A percentile compares a stretch with the other conserved stretches of the same genome.
Evolutionary conservation across 169 alveolate genomes (phyloP).

Genomic region (Toxoplasma gondii): DNA sequence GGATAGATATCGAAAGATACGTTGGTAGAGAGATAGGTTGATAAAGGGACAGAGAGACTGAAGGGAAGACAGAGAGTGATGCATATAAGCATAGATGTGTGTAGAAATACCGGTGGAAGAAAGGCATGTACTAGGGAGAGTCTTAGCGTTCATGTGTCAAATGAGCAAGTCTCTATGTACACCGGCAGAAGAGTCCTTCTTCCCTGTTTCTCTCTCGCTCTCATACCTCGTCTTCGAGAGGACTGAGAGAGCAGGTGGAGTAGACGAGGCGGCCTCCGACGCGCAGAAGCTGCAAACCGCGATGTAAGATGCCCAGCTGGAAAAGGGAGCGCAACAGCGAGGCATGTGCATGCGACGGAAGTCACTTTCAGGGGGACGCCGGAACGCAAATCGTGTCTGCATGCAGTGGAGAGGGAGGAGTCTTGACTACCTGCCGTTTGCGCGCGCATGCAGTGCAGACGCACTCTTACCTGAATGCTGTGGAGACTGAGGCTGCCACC

Average conservation of each 20-base stretch:
- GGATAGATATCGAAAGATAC: no score
- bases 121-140: neutral
- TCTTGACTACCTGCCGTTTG: no score
- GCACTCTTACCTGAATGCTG: conserved; percentile 56
- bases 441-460: no score
- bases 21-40: no score
- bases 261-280: conserved; percentile 87
- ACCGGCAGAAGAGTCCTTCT: neutral
- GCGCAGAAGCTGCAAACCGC: conserved; percentile 86
- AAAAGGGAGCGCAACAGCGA: neutral
- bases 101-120: neutral
- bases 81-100: neutral
- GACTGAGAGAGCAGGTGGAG: conserved; percentile 94
- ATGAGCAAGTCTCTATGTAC: neutral
- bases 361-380: neutral
- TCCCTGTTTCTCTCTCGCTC: neutral
- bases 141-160: no score
- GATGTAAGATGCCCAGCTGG: conserved; percentile 83
- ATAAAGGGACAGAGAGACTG: no score
- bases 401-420: no score
- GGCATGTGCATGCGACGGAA: neutral
- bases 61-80: neutral
- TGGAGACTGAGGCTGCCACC: conserved; percentile 61
- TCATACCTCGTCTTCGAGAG: conserved; percentile 93
- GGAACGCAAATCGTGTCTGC: no score